Evolutionary conservation across 176 grass and related monocot genomes (phyloP).

Genomic region (Bromus sterilis): DNA sequence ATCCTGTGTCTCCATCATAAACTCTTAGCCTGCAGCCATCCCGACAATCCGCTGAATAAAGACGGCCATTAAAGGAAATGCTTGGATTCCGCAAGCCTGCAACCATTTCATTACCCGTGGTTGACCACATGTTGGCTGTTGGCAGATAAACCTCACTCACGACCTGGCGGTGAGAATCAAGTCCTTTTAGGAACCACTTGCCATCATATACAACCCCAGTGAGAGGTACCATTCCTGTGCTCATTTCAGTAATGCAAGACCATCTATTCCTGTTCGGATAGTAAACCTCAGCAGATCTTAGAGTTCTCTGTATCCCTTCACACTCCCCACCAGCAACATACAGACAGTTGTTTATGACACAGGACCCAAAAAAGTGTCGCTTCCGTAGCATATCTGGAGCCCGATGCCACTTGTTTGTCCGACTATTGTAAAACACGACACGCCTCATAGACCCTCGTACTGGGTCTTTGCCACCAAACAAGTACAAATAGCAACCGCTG

Average conservation of each 20-base stretch:
- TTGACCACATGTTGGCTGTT: slow-evolving; percentile 51
- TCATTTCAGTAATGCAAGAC: slow-evolving; percentile 72
- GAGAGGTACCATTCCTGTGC: slow-evolving; percentile 75
- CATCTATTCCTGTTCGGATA: slow-evolving; percentile 83
- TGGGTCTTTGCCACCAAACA: slow-evolving; percentile 86
- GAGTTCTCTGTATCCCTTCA: slow-evolving; percentile 72
- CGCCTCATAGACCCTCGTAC: slow-evolving; percentile 75
- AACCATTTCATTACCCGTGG: slow-evolving; percentile 56
- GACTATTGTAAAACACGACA: slow-evolving; percentile 86
- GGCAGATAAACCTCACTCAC: slow-evolving; percentile 72
- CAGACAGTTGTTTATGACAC: slow-evolving; percentile 85
- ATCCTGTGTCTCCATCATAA: slow-evolving; percentile 51
- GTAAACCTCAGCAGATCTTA: slow-evolving; percentile 80
- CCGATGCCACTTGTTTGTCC: slow-evolving; percentile 85
- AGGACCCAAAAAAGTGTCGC: slow-evolving; percentile 78
- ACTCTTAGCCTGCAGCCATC: slow-evolving; percentile 88
- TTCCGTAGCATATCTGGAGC: slow-evolving; percentile 90
- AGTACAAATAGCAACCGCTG: slow-evolving; percentile 78
- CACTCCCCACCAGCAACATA: slow-evolving; percentile 93
- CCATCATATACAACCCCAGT: slow-evolving; percentile 82
- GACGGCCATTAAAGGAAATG: slow-evolving; percentile 46
- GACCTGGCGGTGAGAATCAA: slow-evolving; percentile 59
- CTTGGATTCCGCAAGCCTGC: slow-evolving; percentile 64
- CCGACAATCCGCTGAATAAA: slow-evolving; percentile 72
- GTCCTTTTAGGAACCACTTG: slow-evolving; percentile 90